Percentiles rank a stretch among this genome's conserved stretches.
phyloP scores from a whole-genome alignment of 2,329 filamentous ascomycete genomes.

The Aspergillus flavus region DNA sequence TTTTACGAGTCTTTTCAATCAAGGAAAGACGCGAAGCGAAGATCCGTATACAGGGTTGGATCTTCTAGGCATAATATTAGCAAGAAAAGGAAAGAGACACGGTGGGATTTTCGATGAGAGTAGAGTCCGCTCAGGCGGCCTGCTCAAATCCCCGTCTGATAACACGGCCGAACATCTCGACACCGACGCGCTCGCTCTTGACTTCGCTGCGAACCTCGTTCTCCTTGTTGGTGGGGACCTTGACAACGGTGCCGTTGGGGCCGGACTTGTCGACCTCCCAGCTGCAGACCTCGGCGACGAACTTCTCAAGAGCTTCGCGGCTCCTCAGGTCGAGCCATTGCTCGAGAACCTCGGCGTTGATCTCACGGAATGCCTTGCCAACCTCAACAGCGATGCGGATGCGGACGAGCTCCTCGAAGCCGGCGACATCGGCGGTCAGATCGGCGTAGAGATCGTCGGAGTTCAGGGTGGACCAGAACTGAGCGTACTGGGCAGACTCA shows the following conservation, averaged over 20 bases:
- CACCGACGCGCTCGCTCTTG: conserved; percentile 85
- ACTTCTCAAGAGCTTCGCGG: conserved; percentile 70
- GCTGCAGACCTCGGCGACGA: conserved; percentile 80
- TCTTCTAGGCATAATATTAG: conserved; percentile 18
- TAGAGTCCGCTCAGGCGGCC: conserved; percentile 54
- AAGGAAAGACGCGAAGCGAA: conserved; percentile 7
- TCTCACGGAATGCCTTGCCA: conserved; percentile 75
- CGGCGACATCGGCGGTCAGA: conserved; percentile 87
- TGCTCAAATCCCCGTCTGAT: conserved; percentile 87
- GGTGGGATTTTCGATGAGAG: not conserved
- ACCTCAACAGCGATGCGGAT: conserved; percentile 87
- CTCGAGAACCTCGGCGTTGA: conserved; percentile 69
- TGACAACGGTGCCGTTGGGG: conserved; percentile 53
- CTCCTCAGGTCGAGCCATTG: conserved; percentile 72
- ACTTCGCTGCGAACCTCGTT: conserved; percentile 96
- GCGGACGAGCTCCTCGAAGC: conserved; percentile 93
- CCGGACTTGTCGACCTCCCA: conserved; percentile 72
- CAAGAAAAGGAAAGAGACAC: conserved; percentile 15
- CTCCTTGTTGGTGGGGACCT: conserved; percentile 89
- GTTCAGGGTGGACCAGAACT: conserved; percentile 92
- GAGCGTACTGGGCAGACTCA: conserved; percentile 83
- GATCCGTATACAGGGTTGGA: conserved; percentile 2
- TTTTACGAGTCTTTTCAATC: conserved; percentile 9
- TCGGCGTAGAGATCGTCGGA: conserved; percentile 95
- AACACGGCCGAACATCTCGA: conserved; percentile 61